These are phyloP conservation scores for Aspergillus sp. DNA, from an alignment of 2,329 filamentous ascomycete species.

Conservation along the genomic window DNA sequence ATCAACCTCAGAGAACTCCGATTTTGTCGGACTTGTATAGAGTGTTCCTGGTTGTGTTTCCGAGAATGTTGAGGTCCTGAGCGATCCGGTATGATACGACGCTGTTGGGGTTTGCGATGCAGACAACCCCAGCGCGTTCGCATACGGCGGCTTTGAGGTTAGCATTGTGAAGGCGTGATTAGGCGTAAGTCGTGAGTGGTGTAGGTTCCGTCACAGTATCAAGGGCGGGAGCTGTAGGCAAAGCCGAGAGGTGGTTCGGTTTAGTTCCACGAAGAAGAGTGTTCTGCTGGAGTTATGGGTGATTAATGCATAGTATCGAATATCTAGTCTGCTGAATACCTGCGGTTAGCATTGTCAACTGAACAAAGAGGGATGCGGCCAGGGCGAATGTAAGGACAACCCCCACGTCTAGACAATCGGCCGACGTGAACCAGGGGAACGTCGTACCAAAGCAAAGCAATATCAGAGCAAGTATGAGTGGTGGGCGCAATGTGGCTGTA, in stretches of 20 bases:
- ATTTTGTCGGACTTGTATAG: conserved; percentile 85
- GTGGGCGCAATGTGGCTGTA: neutral
- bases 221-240: neutral
- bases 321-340: neutral
- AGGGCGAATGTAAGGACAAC: neutral
- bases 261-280: neutral
- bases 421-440: neutral
- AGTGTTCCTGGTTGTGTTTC: conserved; percentile 40
- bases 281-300: neutral
- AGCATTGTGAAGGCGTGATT: conserved; percentile 38
- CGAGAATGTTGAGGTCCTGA: conserved; percentile 34
- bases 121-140: conserved; percentile 36
- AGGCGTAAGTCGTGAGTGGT: neutral
- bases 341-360: neutral
- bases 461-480: neutral
- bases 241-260: neutral
- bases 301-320: conserved; percentile 20
- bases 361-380: neutral
- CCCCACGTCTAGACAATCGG: neutral
- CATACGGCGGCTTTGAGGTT: conserved; percentile 48
- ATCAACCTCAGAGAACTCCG: conserved; percentile 80
- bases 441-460: conserved; percentile 3
- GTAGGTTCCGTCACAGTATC: neutral
- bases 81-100: conserved; percentile 36
- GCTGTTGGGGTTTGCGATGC: conserved; percentile 41